Conservation (phyloP, 768 basidiomycete genomes). For the Chalciporus chontae region DNA sequence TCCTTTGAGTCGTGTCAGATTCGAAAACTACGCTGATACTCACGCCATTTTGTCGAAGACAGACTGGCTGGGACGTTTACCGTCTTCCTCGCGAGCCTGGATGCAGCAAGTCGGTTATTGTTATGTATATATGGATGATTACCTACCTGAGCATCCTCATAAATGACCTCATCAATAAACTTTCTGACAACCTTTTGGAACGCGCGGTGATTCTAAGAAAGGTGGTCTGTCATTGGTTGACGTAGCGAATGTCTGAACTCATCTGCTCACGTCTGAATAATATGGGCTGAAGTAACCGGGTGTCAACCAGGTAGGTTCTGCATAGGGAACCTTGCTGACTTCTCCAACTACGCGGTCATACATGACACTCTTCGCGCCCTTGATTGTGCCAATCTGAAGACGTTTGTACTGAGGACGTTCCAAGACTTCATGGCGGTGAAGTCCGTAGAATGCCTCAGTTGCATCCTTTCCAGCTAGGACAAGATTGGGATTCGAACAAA, state of each 20-base stretch:
- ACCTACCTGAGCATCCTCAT: conserved; percentile 36
- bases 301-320: conserved; percentile 81
- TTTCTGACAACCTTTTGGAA: conserved; percentile 48
- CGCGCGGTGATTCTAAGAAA: conserved; percentile 42
- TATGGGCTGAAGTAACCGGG: conserved; percentile 67
- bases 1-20: neutral
- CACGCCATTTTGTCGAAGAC: conserved; percentile 84
- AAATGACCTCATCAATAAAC: conserved; percentile 68
- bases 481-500: neutral
- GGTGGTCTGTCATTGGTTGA: conserved; percentile 5
- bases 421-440: conserved; percentile 85
- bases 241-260: neutral
- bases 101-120: conserved; percentile 1
- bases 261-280: conserved; percentile 56
- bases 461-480: conserved; percentile 75
- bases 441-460: conserved; percentile 83
- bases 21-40: conserved; percentile 9
- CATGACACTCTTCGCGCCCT: conserved; percentile 58
- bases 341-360: conserved; percentile 48
- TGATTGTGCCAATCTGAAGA: conserved; percentile 69
- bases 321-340: conserved; percentile 78
- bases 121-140: neutral
- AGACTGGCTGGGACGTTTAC: conserved; percentile 77
- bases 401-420: conserved; percentile 69
- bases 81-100: conserved; percentile 75